Evolutionary conservation across 2,329 filamentous ascomycete species (phyloP).

Genomic region (Neonectria magnoliae): DNA sequence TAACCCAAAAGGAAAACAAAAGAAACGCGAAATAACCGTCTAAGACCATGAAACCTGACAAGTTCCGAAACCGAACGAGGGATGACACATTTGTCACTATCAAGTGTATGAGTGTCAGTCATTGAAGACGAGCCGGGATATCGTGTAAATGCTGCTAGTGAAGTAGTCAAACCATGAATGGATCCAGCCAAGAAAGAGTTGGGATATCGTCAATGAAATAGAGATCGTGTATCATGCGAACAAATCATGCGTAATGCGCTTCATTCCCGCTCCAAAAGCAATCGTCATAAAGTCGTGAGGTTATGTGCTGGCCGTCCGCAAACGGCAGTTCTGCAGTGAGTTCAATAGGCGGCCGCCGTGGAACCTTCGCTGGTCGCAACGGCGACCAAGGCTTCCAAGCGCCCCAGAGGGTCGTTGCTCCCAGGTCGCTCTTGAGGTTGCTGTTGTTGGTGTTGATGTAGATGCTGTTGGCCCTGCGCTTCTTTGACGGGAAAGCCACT

Average conservation of each 20-base stretch:
- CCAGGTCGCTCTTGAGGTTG: constrained; percentile 44
- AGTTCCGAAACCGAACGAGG: constrained; percentile 17
- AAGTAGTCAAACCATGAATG: constrained; percentile 11
- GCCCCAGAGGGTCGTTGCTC: constrained; percentile 48
- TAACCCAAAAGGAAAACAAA: constrained; percentile 11
- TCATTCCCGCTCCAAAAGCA: constrained; percentile 34
- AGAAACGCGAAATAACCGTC: constrained; percentile 23
- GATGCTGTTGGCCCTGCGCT: constrained; percentile 40
- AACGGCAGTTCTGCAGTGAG: constrained; percentile 15
- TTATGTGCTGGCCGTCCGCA: constrained; percentile 34
- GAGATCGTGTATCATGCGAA: constrained; percentile 39
- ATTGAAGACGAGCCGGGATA: constrained; percentile 20
- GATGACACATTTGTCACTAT: constrained; percentile 12
- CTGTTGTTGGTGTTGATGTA: constrained; percentile 41
- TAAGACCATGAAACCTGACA: constrained; percentile 21
- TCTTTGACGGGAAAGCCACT: constrained; percentile 59
- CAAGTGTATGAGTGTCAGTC: constrained; percentile 18
- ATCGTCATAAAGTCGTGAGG: constrained; percentile 39
- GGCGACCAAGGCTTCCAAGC: constrained; percentile 56
- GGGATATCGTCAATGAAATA: constrained; percentile 33
- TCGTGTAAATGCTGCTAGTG: constrained; percentile 31
- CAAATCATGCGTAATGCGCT: constrained; percentile 34
- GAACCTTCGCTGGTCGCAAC: constrained; percentile 57
- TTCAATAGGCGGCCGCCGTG: constrained; percentile 53
- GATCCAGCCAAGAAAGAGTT: constrained; percentile 24